Base-by-base conservation (phyloP, 1,284 basidiomycete species). In the Marasmius tenuissimus region DNA sequence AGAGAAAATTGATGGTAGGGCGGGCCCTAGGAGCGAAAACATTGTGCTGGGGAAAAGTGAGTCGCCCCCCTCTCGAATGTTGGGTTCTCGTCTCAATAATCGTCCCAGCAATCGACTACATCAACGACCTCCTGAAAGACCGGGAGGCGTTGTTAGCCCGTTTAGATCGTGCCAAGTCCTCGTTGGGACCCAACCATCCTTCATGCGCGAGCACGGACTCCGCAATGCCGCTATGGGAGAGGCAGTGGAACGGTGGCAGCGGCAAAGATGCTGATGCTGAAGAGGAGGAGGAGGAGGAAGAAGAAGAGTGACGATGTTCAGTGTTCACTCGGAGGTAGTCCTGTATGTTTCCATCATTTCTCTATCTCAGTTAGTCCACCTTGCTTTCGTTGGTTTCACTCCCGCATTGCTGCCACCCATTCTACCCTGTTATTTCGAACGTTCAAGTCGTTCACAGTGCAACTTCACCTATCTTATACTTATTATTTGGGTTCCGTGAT, bases 21-120 rank as follows among this genome's bases (percentile, higher is more conserved):
- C 92, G 0, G 93, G 93, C 1, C 92, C 93, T 12, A 80, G 89
- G 68, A 94, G 92, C 70, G 93, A 95, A 76, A 93, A 92, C 63
- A 85, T 94, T 56, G 92, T 95, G 4, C 74, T 95, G 51, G 83
- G 84, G 53, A 93, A 94, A 75, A 93, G 93, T 94, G 70, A 70
- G 91, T 81, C 38, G 37, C 58, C 50, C 47, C 18, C 34, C 61
- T 18, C 51, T 34, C 10, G 33, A 33, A 38, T 38, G 60, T 27
- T 59, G 27, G 27, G 61, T 50, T 52, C 58, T 66, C 11, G 60
- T 64, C 52, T 33, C 55, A 8, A 50, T 34, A 1, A 9, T 45
- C 33, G 48, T 33, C 59, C 3, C 65, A 94, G 93, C 93, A n/a
- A 93, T 95, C 71, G 93, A 95, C 61, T 87, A 94, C 68, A 81